Evolutionary conservation across 2,329 filamentous ascomycete genomes (phyloP), one percentile per base, ranked within the genome.

Genomic region (Aureobasidium sp.): DNA sequence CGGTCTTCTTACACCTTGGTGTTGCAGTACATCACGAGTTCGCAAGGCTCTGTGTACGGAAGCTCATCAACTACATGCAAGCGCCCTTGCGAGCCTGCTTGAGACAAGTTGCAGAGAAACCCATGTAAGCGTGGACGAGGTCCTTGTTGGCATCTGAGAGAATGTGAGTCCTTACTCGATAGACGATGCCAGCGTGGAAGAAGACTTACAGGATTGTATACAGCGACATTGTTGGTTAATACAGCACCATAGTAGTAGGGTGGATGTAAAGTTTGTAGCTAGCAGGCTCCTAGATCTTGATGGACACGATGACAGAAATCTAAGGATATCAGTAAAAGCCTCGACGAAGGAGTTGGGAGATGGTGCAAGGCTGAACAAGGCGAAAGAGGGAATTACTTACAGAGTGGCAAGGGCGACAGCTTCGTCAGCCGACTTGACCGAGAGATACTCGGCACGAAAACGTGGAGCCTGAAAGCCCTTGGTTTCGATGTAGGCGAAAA

Each of bases 21-120:
- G 0, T 80, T 77, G 40, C 51, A 43, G 38, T 42, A 45, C 38
- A 33, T 15, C 8, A 60, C 16, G 20, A 66, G 45, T 8, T 59
- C 56, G 0, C 80, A 73, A 67, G 80, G 76, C 59, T 80, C 76
- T 58, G 82, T 74, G 68, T 91, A 89, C 1, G 89, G 87, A 69
- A 88, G 91, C 69, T 92, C 90, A 67, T 92, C 90, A 1, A 91
- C 79, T 2, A 92, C n/a, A n/a, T n/a, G n/a, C n/a, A n/a, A n/a
- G n/a, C n/a, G n/a, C n/a, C n/a, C n/a, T n/a, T n/a, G n/a, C n/a
- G n/a, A n/a, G n/a, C n/a, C n/a, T n/a, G n/a, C n/a, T n/a, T n/a
- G n/a, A n/a, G n/a, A n/a, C n/a, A n/a, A n/a, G n/a, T n/a, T n/a
- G n/a, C n/a, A n/a, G n/a, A n/a, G n/a, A n/a, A n/a, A n/a, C n/a